Conservation (phyloP, 2,329 filamentous ascomycete species). For the Ceratocystis colombiana region DNA sequence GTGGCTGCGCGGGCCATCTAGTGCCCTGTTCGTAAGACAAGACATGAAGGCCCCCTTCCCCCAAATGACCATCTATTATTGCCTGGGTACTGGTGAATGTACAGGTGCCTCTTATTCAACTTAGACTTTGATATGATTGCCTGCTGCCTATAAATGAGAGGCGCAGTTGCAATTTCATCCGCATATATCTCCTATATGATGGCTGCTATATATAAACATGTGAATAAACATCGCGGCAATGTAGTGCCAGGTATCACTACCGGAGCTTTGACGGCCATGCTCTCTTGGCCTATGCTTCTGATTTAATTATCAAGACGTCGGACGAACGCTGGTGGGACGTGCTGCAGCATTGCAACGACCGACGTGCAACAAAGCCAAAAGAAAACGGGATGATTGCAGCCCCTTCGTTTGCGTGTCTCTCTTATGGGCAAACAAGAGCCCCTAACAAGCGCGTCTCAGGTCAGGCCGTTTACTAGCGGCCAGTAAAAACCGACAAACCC, state of each 20-base stretch:
- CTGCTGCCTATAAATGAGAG: not conserved
- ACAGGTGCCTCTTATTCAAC: too few species aligned
- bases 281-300: not conserved
- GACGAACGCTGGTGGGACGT: slow-evolving; percentile 10
- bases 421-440: not conserved
- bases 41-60: not conserved
- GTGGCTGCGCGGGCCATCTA: slow-evolving; percentile 5
- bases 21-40: not conserved
- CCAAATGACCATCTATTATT: too few species aligned
- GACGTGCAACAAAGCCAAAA: not conserved
- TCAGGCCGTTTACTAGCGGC: slow-evolving; percentile 3
- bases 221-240: not conserved
- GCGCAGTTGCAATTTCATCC: not conserved
- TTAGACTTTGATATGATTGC: not conserved
- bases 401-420: not conserved
- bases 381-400: not conserved
- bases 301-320: slow-evolving; percentile 1
- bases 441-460: slow-evolving; percentile 7
- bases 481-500: not conserved
- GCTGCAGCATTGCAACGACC: slow-evolving; percentile 7
- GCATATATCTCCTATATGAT: not conserved
- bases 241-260: not conserved
- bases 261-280: not conserved
- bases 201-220: slow-evolving; percentile 2
- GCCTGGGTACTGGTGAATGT: too few species aligned